Percentiles rank a stretch among this genome's conserved stretches.
Evolutionary conservation across 2,329 filamentous ascomycete genomes (phyloP).

Genomic region (Clonostachys sp.): DNA sequence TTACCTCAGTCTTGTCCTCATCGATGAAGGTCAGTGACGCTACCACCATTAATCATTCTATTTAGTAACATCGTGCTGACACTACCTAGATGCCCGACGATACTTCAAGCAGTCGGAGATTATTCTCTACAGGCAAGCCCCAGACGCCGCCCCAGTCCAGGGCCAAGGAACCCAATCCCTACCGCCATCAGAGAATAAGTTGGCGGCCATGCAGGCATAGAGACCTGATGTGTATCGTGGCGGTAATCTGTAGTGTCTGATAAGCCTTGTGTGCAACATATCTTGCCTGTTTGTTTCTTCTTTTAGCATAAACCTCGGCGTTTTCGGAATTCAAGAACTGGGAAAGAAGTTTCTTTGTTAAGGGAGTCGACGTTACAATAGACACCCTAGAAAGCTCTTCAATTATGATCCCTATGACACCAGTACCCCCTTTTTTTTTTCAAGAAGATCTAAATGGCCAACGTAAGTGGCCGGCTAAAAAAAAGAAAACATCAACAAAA

Average conservation of each 20-base stretch:
- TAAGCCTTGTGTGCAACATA: slow-evolving; percentile 1
- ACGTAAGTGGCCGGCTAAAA: neutral
- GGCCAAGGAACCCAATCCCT: slow-evolving; percentile 32
- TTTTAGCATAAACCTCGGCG: slow-evolving; percentile 35
- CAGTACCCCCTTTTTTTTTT: neutral
- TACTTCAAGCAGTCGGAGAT: slow-evolving; percentile 99
- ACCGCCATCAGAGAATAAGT: slow-evolving; percentile 38
- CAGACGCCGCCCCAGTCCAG: slow-evolving; percentile 37
- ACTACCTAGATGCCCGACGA: slow-evolving; percentile 71
- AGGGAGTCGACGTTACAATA: neutral
- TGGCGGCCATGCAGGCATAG: slow-evolving; percentile 17
- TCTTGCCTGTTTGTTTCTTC: slow-evolving; percentile 4
- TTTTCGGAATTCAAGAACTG: slow-evolving; percentile 14
- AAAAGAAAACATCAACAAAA: neutral
- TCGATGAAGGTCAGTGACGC: slow-evolving; percentile 72
- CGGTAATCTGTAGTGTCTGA: neutral
- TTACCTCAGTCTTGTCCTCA: slow-evolving; percentile 92
- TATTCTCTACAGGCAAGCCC: slow-evolving; percentile 83
- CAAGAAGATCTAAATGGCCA: neutral
- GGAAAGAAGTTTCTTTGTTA: neutral
- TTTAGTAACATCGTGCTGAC: slow-evolving; percentile 7
- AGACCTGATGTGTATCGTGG: no score
- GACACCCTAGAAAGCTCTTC: neutral
- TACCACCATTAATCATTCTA: neutral
- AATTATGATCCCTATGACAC: neutral